Evolutionary conservation across 495 filamentous ascomycete genomes (phyloP).

Genomic region (Podospora sp.): DNA sequence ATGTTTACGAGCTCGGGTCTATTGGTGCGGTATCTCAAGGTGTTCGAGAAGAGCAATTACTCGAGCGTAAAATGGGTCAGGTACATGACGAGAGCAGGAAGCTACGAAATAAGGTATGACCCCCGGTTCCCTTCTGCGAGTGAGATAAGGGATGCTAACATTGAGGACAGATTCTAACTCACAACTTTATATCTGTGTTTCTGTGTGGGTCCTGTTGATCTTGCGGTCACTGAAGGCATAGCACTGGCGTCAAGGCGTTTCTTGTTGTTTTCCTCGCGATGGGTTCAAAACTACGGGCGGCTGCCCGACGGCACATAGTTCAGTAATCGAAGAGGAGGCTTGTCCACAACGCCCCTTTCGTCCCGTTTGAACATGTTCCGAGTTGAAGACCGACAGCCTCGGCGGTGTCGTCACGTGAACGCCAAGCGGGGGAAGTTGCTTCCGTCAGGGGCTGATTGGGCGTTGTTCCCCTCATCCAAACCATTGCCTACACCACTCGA

Average conservation of each 20-base stretch:
- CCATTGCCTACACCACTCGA: too few species aligned
- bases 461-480: too few species aligned
- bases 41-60: slow-evolving; percentile 99
- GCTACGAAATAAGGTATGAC: slow-evolving; percentile 72
- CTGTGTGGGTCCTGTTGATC: neutral
- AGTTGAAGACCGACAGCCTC: too few species aligned
- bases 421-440: too few species aligned
- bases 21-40: slow-evolving; percentile 93
- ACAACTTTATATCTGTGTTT: neutral
- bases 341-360: neutral
- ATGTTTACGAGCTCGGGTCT: slow-evolving; percentile 98
- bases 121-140: neutral
- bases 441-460: too few species aligned
- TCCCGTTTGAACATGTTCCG: too few species aligned
- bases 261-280: neutral
- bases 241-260: slow-evolving; percentile 9
- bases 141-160: slow-evolving; percentile 7
- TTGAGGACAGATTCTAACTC: slow-evolving; percentile 25
- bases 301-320: neutral
- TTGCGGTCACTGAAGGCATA: neutral
- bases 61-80: slow-evolving; percentile 98
- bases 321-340: neutral
- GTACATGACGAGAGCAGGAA: slow-evolving; percentile 96
- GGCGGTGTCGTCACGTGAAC: too few species aligned
- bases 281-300: neutral